Evolutionary conservation across 2,329 filamentous ascomycete genomes (phyloP).

Genomic region (Calycina marina): DNA sequence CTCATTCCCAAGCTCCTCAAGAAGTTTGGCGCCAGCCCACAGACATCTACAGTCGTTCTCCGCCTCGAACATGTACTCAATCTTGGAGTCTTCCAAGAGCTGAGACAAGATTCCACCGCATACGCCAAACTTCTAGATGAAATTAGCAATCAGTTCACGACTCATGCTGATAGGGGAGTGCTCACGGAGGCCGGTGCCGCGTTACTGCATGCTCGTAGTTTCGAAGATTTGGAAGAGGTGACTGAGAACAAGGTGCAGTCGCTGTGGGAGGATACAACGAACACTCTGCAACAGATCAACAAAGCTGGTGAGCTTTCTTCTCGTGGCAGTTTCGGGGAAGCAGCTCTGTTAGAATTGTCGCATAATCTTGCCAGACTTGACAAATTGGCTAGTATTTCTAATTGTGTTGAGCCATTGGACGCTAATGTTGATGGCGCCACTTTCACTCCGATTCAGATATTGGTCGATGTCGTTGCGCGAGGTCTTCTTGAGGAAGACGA

Average conservation of each 20-base stretch:
- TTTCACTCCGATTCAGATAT: constrained; percentile 46
- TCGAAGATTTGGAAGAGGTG: constrained; percentile 77
- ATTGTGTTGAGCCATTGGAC: constrained; percentile 65
- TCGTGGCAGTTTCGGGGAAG: constrained; percentile 52
- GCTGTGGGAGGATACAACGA: constrained; percentile 75
- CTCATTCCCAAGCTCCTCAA: constrained; percentile 76
- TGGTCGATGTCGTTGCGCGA: constrained; percentile 59
- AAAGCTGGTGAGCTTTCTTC: constrained; percentile 56
- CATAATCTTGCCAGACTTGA: constrained; percentile 67
- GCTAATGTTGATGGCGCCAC: constrained; percentile 32
- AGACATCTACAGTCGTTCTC: constrained; percentile 73
- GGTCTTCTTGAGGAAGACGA: constrained; percentile 53
- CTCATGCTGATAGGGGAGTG: constrained; percentile 79
- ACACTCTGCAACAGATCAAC: constrained; percentile 48
- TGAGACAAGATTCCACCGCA: constrained; percentile 71
- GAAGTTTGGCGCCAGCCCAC: constrained; percentile 83
- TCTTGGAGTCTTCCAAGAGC: constrained; percentile 72
- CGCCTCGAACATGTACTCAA: constrained; percentile 77
- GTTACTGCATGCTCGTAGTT: constrained; percentile 70
- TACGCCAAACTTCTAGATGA: constrained; percentile 77
- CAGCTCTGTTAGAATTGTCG: constrained; percentile 53
- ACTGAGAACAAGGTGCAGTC: constrained; percentile 66
- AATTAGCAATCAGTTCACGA: constrained; percentile 83
- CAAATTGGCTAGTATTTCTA: constrained; percentile 65
- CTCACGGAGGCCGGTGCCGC: constrained; percentile 71